Percentiles rank a stretch among this genome's conserved stretches.
Evolutionary conservation across 768 basidiomycete genomes (phyloP).

Genomic region (Gyrodon lividus): DNA sequence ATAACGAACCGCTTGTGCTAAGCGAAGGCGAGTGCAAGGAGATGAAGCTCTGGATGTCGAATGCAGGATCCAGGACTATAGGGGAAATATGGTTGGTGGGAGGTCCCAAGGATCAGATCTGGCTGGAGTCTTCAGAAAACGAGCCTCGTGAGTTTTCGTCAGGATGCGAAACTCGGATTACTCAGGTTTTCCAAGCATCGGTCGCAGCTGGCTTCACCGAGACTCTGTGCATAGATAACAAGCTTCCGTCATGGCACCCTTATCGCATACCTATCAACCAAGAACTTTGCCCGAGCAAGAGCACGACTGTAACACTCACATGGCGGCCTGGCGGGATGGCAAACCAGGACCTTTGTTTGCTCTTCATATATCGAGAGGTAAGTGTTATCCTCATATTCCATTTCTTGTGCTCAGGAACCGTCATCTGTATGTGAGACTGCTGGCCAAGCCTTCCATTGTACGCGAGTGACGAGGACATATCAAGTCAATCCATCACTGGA

Average conservation of each 20-base stretch:
- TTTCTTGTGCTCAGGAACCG: slow-evolving; percentile 4
- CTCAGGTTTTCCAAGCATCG: slow-evolving; percentile 15
- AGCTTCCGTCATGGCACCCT: slow-evolving; percentile 48
- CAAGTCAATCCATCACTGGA: slow-evolving; percentile 62
- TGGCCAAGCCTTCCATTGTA: slow-evolving; percentile 53
- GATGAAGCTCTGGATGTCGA: slow-evolving; percentile 59
- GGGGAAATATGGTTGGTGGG: slow-evolving; percentile 70
- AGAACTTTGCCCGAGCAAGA: slow-evolving; percentile 47
- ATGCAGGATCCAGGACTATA: slow-evolving; percentile 60
- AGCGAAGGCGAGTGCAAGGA: slow-evolving; percentile 67
- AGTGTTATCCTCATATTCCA: slow-evolving; percentile 1
- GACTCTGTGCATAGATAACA: slow-evolving; percentile 49
- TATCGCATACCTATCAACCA: slow-evolving; percentile 41
- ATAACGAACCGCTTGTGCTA: slow-evolving; percentile 51
- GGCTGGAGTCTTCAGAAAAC: slow-evolving; percentile 38
- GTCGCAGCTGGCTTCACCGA: slow-evolving; percentile 30
- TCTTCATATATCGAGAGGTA: slow-evolving; percentile 71
- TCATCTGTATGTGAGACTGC: slow-evolving; percentile 38
- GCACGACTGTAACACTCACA: slow-evolving; percentile 48
- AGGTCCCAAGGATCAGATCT: slow-evolving; percentile 62
- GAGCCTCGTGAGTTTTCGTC: slow-evolving; percentile 15
- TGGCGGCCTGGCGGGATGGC: slow-evolving; percentile 52
- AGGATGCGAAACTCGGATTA: not conserved
- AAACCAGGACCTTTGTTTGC: slow-evolving; percentile 51
- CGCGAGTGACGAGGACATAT: slow-evolving; percentile 52